These are phyloP conservation scores for Leccinum ponderosum DNA, from an alignment of 1,284 basidiomycete genomes.

Conservation along the genomic window DNA sequence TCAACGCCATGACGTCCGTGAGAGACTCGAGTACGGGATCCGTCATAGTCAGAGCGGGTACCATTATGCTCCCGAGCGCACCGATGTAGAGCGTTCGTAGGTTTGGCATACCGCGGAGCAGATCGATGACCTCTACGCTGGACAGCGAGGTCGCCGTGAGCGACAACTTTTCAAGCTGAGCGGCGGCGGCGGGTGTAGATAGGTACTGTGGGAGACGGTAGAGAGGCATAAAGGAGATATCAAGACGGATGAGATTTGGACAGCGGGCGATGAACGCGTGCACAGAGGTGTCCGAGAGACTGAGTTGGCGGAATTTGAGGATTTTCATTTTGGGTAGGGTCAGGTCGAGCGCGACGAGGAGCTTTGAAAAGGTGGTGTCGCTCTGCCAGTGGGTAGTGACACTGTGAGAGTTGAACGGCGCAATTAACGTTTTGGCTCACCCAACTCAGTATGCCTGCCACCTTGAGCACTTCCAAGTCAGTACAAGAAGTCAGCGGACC, in stretches of 20 bases:
- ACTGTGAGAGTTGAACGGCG: neutral
- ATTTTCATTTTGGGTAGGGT: slow-evolving; percentile 44
- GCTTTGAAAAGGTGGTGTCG: slow-evolving; percentile 51
- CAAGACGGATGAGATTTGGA: slow-evolving; percentile 54
- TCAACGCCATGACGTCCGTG: slow-evolving; percentile 40
- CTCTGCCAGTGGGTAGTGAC: slow-evolving; percentile 42
- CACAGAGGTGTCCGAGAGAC: slow-evolving; percentile 51
- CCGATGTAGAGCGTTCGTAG: slow-evolving; percentile 58
- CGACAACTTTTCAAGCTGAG: slow-evolving; percentile 54
- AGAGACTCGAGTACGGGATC: slow-evolving; percentile 49
- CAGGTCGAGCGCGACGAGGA: slow-evolving; percentile 38
- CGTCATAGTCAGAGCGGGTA: slow-evolving; percentile 54
- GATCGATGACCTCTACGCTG: slow-evolving; percentile 40
- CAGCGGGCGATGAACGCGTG: slow-evolving; percentile 44
- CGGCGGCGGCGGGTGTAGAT: slow-evolving; percentile 16
- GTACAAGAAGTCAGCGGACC: slow-evolving; percentile 44
- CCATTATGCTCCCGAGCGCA: slow-evolving; percentile 55
- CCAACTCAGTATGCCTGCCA: slow-evolving; percentile 63
- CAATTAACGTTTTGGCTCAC: slow-evolving; percentile 36
- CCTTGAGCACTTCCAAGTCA: slow-evolving; percentile 56
- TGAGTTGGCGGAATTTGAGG: slow-evolving; percentile 60
- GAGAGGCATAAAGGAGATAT: slow-evolving; percentile 65
- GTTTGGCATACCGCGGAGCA: slow-evolving; percentile 41
- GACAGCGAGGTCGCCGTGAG: slow-evolving; percentile 57
- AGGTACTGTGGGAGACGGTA: slow-evolving; percentile 31